Conservation (phyloP, 768 basidiomycete species). For the Mycena indigotica region DNA sequence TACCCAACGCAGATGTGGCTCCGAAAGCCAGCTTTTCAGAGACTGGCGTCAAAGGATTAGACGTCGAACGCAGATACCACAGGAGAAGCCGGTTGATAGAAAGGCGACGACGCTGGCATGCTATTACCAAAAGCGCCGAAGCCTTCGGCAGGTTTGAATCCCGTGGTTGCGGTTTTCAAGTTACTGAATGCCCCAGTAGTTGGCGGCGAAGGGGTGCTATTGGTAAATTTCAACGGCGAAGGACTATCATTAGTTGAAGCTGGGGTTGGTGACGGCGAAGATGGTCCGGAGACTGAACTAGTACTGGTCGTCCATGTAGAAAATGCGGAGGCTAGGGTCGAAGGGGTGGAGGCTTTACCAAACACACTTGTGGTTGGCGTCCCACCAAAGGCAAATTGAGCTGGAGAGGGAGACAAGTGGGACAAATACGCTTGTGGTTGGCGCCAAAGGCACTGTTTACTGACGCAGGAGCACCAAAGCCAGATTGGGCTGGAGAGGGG, state of each 20-base stretch:
- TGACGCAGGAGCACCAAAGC: too few species aligned
- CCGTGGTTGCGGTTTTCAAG: conserved; percentile 36
- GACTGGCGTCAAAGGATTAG: conserved; percentile 25
- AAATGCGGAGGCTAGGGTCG: conserved; percentile 2
- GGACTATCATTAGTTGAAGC: conserved; percentile 12
- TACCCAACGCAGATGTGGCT: conserved; percentile 38
- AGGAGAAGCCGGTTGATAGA: conserved; percentile 45
- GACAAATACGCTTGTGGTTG: too few species aligned
- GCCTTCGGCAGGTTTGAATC: conserved; percentile 42
- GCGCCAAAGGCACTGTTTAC: too few species aligned
- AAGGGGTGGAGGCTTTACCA: background rate
- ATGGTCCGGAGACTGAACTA: background rate
- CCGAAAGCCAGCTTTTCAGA: conserved; percentile 41
- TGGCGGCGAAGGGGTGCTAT: conserved; percentile 29
- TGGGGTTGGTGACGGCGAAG: background rate
- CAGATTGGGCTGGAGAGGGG: too few species aligned
- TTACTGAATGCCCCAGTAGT: conserved; percentile 43
- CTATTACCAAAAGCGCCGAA: conserved; percentile 47
- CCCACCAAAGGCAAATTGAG: too few species aligned
- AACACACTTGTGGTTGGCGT: too few species aligned
- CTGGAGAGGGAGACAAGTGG: too few species aligned
- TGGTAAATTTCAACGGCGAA: conserved; percentile 23
- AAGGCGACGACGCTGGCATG: conserved; percentile 50
- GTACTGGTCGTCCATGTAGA: background rate
- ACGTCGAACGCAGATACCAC: conserved; percentile 41